Percentiles rank a stretch among this genome's conserved stretches.
Evolutionary conservation across 1,139 yeast genomes (phyloP).

Genomic region (Eremothecium sinecaudum): DNA sequence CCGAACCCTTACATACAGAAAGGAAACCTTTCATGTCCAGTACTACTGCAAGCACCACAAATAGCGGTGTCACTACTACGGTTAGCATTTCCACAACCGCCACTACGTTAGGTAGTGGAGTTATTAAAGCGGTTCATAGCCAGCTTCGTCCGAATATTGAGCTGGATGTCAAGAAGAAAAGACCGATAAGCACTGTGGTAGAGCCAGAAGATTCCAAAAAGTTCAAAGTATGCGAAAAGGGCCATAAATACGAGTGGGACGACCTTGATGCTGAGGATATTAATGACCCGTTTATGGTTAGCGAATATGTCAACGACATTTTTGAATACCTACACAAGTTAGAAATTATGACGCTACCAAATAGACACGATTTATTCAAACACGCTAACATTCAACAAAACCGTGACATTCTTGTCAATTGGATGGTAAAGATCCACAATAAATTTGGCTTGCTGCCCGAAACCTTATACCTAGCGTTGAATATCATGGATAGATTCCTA

Average conservation of each 20-base stretch:
- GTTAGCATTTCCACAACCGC: background rate
- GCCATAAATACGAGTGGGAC: conserved; percentile 57
- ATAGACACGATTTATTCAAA: conserved; percentile 59
- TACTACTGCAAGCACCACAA: conserved; percentile 1
- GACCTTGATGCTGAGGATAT: conserved; percentile 85
- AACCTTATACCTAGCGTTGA: conserved; percentile 78
- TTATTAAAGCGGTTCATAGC: conserved; percentile 6
- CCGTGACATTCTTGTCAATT: conserved; percentile 81
- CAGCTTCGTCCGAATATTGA: conserved; percentile 8
- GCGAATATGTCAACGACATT: conserved; percentile 84
- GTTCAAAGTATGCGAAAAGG: conserved; percentile 28
- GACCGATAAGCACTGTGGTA: conserved; percentile 30
- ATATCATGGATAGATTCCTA: conserved; percentile 85
- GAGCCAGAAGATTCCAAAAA: conserved; percentile 30
- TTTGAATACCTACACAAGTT: conserved; percentile 69
- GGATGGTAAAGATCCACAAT: conserved; percentile 89
- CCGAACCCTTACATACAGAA: background rate
- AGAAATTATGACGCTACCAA: conserved; percentile 71
- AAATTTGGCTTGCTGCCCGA: conserved; percentile 85
- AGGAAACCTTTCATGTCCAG: background rate
- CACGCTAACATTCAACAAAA: conserved; percentile 74
- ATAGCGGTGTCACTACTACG: conserved; percentile 4
- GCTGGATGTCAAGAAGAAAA: conserved; percentile 23
- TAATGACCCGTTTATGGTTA: conserved; percentile 91
- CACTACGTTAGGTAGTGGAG: conserved; percentile 5